These are phyloP conservation scores for Hypoxylon sp. DNA, from an alignment of 2,329 filamentous ascomycete species.

Conservation along the genomic window DNA sequence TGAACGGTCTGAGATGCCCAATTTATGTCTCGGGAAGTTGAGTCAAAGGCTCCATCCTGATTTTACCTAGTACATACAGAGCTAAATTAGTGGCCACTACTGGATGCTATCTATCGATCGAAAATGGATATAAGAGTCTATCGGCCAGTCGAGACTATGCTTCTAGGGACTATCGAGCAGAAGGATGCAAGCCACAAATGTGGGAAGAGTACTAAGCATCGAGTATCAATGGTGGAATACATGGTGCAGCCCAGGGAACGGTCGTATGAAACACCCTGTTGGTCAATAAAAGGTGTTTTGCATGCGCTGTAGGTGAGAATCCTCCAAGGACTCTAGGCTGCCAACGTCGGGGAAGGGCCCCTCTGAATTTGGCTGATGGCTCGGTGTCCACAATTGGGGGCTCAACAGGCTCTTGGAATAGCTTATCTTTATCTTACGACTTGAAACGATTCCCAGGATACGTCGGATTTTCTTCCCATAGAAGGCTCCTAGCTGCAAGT, in stretches of 20 bases:
- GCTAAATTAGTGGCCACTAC: constrained; percentile 19
- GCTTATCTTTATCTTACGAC: constrained; percentile 14
- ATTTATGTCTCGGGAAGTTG: constrained; percentile 9
- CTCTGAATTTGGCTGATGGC: constrained; percentile 6
- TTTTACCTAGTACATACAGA: neutral
- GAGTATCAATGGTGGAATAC: neutral
- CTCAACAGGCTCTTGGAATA: neutral
- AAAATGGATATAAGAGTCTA: constrained; percentile 23
- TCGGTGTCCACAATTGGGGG: constrained; percentile 18
- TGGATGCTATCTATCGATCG: neutral
- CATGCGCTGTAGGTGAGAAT: constrained; percentile 27
- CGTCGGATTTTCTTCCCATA: constrained; percentile 1
- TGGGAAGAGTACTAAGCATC: neutral
- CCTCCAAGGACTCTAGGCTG: constrained; percentile 17
- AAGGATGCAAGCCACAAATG: constrained; percentile 26
- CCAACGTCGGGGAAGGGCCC: neutral
- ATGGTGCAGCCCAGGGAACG: neutral
- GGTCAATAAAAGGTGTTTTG: constrained; percentile 20
- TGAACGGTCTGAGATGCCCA: neutral
- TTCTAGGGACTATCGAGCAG: neutral
- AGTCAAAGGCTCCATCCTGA: constrained; percentile 1
- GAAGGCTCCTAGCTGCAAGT: neutral
- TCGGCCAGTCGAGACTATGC: constrained; percentile 15
- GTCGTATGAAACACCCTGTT: constrained; percentile 24
- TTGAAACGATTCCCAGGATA: constrained; percentile 23